Conservation (phyloP, 331 rosid genomes). For the Erythrophleum ivorense region DNA sequence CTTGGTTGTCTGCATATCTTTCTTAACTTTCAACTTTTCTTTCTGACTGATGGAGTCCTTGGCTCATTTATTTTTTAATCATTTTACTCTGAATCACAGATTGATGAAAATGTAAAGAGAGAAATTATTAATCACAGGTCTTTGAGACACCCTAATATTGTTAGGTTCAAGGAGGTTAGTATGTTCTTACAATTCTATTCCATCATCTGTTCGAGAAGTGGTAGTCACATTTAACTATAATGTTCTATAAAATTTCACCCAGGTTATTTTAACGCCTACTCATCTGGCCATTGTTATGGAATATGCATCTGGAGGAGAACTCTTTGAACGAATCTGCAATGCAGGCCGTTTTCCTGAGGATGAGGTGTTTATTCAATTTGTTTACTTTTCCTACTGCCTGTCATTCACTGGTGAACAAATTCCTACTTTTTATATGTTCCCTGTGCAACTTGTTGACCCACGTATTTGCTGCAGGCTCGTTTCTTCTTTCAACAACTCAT, state of each 20-base stretch:
- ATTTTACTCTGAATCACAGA: slow-evolving; percentile 57
- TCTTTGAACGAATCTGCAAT: slow-evolving; percentile 73
- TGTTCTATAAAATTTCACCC: slow-evolving; percentile 1
- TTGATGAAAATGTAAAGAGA: slow-evolving; percentile 89
- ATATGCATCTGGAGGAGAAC: slow-evolving; percentile 96
- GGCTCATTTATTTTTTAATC: background rate
- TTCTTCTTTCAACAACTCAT: slow-evolving; percentile 97
- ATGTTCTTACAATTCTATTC: background rate
- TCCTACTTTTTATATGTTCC: slow-evolving; percentile 1
- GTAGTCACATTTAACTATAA: slow-evolving; percentile 6
- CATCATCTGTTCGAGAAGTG: background rate
- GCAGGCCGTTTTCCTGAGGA: slow-evolving; percentile 89
- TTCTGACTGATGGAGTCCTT: slow-evolving; percentile 4
- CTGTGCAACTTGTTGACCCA: slow-evolving; percentile 19
- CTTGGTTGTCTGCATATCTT: background rate
- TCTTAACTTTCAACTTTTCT: background rate
- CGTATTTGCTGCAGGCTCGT: slow-evolving; percentile 70
- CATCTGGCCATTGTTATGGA: slow-evolving; percentile 98
- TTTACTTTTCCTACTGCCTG: slow-evolving; percentile 11
- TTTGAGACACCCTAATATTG: slow-evolving; percentile 91
- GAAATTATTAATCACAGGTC: slow-evolving; percentile 96
- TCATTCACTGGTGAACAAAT: background rate
- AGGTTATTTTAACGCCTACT: slow-evolving; percentile 91
- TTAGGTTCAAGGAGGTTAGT: slow-evolving; percentile 89
- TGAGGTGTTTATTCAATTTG: slow-evolving; percentile 61